Conservation (phyloP, 352 stramenopile species). For the Phytophthora nicotianae region DNA sequence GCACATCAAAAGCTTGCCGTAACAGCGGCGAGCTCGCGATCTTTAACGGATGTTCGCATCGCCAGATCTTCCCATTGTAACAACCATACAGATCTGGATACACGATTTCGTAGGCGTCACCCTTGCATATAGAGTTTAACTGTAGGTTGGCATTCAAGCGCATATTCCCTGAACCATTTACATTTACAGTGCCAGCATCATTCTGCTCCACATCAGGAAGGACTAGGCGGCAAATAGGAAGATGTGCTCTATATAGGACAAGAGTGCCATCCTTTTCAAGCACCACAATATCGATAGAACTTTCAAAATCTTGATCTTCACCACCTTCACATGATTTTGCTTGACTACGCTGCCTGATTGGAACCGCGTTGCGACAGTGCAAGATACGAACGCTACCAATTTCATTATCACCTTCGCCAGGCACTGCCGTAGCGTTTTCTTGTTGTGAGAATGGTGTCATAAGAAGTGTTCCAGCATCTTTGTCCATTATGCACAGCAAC, state of each 20-base stretch:
- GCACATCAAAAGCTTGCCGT: conserved; percentile 38
- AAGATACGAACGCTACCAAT: conserved; percentile 25
- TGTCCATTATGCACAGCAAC: conserved; percentile 58
- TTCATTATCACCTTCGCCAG: conserved; percentile 13
- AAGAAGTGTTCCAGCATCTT: conserved; percentile 36
- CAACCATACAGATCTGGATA: conserved; percentile 21
- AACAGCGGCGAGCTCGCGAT: conserved; percentile 39
- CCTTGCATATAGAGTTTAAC: conserved; percentile 32
- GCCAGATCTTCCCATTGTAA: conserved; percentile 32
- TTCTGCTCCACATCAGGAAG: conserved; percentile 14
- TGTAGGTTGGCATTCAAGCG: conserved; percentile 23
- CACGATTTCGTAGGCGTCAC: conserved; percentile 38
- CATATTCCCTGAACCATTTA: conserved; percentile 5
- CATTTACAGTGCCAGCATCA: conserved; percentile 4
- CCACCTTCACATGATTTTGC: conserved; percentile 3
- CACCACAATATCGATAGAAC: conserved; percentile 47
- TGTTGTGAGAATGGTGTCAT: conserved; percentile 39
- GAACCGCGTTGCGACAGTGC: conserved; percentile 49
- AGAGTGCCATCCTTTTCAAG: conserved; percentile 37
- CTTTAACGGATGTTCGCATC: conserved; percentile 51
- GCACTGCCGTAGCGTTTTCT: conserved; percentile 1
- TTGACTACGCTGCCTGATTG: conserved; percentile 23
- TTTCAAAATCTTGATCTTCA: neutral
- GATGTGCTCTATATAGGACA: conserved; percentile 39
- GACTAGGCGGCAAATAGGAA: conserved; percentile 39